A percentile compares a stretch with the other conserved stretches of the same genome.
phyloP scores from a whole-genome alignment of 352 stramenopile species.

The Phytophthora hibernalis region DNA sequence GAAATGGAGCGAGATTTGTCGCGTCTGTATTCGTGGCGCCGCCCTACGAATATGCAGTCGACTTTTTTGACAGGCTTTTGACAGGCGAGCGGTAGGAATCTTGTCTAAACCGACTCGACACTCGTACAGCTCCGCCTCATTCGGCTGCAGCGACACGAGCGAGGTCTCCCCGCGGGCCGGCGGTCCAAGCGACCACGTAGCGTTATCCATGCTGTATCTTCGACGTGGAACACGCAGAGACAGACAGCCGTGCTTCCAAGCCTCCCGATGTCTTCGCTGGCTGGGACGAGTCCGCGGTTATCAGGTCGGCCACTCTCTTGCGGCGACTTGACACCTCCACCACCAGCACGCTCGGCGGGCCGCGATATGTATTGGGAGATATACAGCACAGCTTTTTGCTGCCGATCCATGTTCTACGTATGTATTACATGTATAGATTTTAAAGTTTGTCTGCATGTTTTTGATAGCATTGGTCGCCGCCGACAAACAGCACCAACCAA shows the following conservation, averaged over 20 bases:
- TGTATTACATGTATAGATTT: too few relatives aligned
- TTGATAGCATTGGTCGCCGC: too few relatives aligned
- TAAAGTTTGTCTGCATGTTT: neutral
- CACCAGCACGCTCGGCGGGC: constrained; percentile 11
- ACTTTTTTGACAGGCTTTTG: constrained; percentile 24
- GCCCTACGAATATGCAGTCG: constrained; percentile 5
- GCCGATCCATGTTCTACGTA: too few relatives aligned
- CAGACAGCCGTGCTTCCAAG: constrained; percentile 25
- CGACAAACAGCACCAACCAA: too few relatives aligned
- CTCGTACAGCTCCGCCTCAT: constrained; percentile 3
- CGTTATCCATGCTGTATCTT: constrained; percentile 20
- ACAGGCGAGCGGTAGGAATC: constrained; percentile 32
- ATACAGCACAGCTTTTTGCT: constrained; percentile 21
- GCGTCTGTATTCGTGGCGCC: constrained; percentile 9
- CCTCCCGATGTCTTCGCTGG: constrained; percentile 16
- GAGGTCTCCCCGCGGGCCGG: constrained; percentile 5
- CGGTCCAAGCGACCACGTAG: constrained; percentile 30
- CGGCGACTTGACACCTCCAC: constrained; percentile 30
- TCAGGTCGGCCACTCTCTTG: constrained; percentile 26
- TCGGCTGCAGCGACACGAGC: constrained; percentile 21
- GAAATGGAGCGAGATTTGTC: constrained; percentile 27
- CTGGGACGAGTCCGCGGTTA: constrained; percentile 27
- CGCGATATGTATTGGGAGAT: constrained; percentile 32
- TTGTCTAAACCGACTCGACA: constrained; percentile 31
- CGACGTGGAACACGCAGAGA: constrained; percentile 19